Conservation (phyloP, 2,329 filamentous ascomycete species). For the Lachnellula willkommii region DNA sequence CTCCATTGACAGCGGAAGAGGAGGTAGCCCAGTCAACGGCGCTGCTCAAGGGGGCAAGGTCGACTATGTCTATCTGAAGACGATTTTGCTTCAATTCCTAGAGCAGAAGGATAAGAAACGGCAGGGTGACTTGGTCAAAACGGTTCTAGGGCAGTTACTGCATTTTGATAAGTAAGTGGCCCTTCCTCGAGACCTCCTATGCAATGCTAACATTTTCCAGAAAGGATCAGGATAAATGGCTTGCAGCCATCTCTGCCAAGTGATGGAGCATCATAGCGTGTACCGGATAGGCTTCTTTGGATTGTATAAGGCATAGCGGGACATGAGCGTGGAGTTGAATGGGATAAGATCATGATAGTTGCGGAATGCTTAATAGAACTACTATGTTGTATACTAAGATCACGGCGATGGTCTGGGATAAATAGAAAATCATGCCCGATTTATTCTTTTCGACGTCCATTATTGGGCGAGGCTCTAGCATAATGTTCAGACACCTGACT, state of each 20-base stretch:
- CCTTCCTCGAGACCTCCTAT: background rate
- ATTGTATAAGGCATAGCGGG: background rate
- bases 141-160: slow-evolving; percentile 69
- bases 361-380: no score
- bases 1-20: slow-evolving; percentile 33
- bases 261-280: slow-evolving; percentile 4
- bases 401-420: no score
- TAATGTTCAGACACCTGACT: no score
- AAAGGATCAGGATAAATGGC: slow-evolving; percentile 82
- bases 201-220: slow-evolving; percentile 32
- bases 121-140: slow-evolving; percentile 64
- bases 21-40: slow-evolving; percentile 21
- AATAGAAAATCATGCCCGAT: no score
- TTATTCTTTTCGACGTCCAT: no score
- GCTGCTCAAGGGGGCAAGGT: slow-evolving; percentile 19
- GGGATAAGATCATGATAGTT: no score
- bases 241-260: slow-evolving; percentile 54
- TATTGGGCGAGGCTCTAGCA: no score
- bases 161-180: slow-evolving; percentile 66
- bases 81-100: slow-evolving; percentile 73
- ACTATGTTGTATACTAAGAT: no score
- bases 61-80: slow-evolving; percentile 63
- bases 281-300: background rate
- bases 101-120: slow-evolving; percentile 75
- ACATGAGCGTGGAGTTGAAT: background rate